Percentiles rank a stretch among this genome's conserved stretches.
These are phyloP conservation scores for Houttuynia cordata DNA, from an alignment of 164 flowering plant genomes.

Conservation along the genomic window DNA sequence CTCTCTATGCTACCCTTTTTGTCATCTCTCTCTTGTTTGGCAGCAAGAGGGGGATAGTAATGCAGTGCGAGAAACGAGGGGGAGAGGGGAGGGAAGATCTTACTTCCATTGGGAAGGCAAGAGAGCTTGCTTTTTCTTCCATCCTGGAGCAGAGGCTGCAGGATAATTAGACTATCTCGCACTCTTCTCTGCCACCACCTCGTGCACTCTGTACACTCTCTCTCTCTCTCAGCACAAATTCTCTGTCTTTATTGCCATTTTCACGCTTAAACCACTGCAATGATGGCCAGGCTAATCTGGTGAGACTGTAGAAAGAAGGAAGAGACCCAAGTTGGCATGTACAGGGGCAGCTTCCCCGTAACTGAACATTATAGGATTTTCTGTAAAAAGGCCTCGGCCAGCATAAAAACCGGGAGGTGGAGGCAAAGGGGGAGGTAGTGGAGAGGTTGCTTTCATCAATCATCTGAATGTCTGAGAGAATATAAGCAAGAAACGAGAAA, in stretches of 20 bases:
- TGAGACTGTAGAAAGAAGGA: neutral
- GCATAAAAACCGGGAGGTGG: slow-evolving; percentile 4
- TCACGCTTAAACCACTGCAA: neutral
- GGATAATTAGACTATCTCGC: no score
- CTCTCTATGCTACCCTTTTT: neutral
- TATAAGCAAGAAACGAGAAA: neutral
- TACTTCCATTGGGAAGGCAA: slow-evolving; percentile 3
- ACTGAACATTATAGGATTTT: slow-evolving; percentile 5
- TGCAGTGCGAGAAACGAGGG: slow-evolving; percentile 4
- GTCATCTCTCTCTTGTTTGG: neutral
- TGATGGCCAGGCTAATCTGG: neutral
- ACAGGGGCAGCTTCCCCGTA: neutral
- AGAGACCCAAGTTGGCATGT: neutral
- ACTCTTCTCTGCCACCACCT: slow-evolving; percentile 1
- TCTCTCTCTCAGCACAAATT: neutral
- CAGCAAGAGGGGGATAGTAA: neutral
- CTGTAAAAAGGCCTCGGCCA: slow-evolving; percentile 5
- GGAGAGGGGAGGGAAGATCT: neutral
- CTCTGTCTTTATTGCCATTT: neutral
- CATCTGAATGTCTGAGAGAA: neutral
- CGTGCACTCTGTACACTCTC: slow-evolving; percentile 3
- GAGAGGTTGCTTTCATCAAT: neutral
- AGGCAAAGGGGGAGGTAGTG: no score
- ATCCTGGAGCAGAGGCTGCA: slow-evolving; percentile 1
- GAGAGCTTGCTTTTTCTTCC: neutral